Percentiles rank a stretch among this genome's conserved stretches.
phyloP scores from a whole-genome alignment of 2,329 filamentous ascomycete genomes.

The Aotearoamyces nothofagi region DNA sequence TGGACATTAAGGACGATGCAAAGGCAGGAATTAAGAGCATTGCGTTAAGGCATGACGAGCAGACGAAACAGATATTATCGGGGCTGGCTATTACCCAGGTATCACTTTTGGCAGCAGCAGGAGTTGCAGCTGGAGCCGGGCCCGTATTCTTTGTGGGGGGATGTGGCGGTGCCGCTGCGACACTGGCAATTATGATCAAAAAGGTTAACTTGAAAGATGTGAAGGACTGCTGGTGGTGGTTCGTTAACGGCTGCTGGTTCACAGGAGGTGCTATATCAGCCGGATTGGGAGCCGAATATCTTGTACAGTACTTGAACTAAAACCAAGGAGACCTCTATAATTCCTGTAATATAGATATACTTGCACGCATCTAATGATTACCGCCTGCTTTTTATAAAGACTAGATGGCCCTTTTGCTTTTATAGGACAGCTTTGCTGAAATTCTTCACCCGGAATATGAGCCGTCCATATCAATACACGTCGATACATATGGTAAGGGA shows the following conservation, averaged over 20 bases:
- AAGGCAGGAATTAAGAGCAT: constrained; percentile 85
- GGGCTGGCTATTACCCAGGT: constrained; percentile 57
- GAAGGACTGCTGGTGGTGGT: constrained; percentile 65
- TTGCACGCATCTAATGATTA: too few species aligned
- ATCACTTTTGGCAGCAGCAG: constrained; percentile 53
- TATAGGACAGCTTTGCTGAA: too few species aligned
- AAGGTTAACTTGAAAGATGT: constrained; percentile 50
- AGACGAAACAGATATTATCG: constrained; percentile 62
- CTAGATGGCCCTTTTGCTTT: too few species aligned
- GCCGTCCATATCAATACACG: too few species aligned
- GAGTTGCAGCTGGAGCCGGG: constrained; percentile 49
- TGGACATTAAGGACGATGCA: constrained; percentile 75
- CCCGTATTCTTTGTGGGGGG: constrained; percentile 54
- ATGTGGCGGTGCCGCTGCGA: constrained; percentile 46
- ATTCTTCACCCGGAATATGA: too few species aligned
- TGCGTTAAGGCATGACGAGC: constrained; percentile 60
- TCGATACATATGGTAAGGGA: too few species aligned
- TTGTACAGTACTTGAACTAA: constrained; percentile 36
- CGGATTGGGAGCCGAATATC: constrained; percentile 44
- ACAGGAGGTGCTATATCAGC: constrained; percentile 47
- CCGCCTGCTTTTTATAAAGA: too few species aligned
- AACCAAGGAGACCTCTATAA: too few species aligned
- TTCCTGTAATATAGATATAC: too few species aligned
- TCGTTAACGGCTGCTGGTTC: constrained; percentile 54
- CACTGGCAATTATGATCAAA: constrained; percentile 51